Percentiles rank a stretch among this genome's conserved stretches.
These are phyloP conservation scores for Falciphora oryzae DNA, from an alignment of 2,329 filamentous ascomycete genomes.

Conservation along the genomic window DNA sequence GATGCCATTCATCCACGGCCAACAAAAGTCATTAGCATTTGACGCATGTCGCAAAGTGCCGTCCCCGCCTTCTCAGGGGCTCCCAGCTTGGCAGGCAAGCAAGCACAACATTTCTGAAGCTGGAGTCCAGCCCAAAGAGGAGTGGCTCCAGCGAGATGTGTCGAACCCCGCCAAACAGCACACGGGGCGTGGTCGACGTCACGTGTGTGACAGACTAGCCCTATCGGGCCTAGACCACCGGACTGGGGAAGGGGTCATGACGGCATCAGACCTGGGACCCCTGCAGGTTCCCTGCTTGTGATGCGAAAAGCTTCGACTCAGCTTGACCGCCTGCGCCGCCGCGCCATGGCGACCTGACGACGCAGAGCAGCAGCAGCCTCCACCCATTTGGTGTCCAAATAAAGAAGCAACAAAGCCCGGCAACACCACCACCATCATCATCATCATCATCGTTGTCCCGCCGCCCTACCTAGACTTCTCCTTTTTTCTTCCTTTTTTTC, in stretches of 20 bases:
- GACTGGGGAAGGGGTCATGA: slow-evolving; percentile 7
- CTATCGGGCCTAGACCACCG: neutral
- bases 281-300: slow-evolving; percentile 11
- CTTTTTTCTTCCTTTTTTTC: neutral
- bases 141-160: neutral
- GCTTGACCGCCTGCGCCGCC: slow-evolving; percentile 8
- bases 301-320: slow-evolving; percentile 9
- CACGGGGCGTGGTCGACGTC: neutral
- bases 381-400: neutral
- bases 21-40: neutral
- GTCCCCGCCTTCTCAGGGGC: neutral
- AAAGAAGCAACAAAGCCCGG: neutral
- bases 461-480: neutral
- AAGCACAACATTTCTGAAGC: too few relatives aligned
- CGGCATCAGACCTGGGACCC: slow-evolving; percentile 10
- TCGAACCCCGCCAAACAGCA: neutral
- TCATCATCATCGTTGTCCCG: neutral
- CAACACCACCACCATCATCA: too few relatives aligned
- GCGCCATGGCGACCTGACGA: neutral
- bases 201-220: neutral
- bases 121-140: too few relatives aligned
- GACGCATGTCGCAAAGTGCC: too few relatives aligned
- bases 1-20: too few relatives aligned
- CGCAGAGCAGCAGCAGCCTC: neutral
- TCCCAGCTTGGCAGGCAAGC: neutral